Evolutionary conservation across 1,139 yeast species (phyloP), one percentile per base, ranked within the genome.

Genomic region (Protomyces inouyei): DNA sequence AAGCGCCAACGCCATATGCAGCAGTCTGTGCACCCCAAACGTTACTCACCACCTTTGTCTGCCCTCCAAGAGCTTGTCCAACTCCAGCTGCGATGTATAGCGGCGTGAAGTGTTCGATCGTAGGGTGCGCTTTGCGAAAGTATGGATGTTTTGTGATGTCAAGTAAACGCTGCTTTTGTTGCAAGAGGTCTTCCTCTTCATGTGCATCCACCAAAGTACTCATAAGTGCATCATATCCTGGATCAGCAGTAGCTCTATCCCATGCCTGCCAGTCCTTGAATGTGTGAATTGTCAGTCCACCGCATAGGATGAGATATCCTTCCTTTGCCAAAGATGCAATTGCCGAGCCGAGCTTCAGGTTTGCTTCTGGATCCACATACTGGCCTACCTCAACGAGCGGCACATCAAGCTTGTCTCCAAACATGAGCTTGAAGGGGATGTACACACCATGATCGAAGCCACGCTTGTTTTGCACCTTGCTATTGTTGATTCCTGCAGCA

Each of bases 261-360:
- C 68, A 67, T 40, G 65, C 64, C 25, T 59, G 76, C 25, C 84
- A 54, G 67, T 87, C 92, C 51, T 83, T 71, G 57, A 88, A 78
- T 70, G 88, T 88, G 74, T 88, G 95, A 16, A 87, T 95, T 5
- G 88, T 78, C 88, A 87, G 86, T 1, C 95, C 95, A 0, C 92
- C 86, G 66, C 85, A 81, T 3, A 88, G 72, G 3, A 88, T 73
- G 72, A 77, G 52, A 75, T 88, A 77, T 70, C 82, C 78, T 63
- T 82, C 75, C 3, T 79, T 77, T 68, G 91, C 79, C 69, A 85
- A 82, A 0, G 23, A 43, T 14, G 36, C 73, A 64, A 88, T 76
- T 0, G 77, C 79, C 68, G 81, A 74, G 3, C 95, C 95, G 52
- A 88, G 74, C 68, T 79, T 77, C 72, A 77, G 79, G 69, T 83